Evolutionary conservation across 2,329 filamentous ascomycete species (phyloP).

Genomic region (Orbilia oligospora): DNA sequence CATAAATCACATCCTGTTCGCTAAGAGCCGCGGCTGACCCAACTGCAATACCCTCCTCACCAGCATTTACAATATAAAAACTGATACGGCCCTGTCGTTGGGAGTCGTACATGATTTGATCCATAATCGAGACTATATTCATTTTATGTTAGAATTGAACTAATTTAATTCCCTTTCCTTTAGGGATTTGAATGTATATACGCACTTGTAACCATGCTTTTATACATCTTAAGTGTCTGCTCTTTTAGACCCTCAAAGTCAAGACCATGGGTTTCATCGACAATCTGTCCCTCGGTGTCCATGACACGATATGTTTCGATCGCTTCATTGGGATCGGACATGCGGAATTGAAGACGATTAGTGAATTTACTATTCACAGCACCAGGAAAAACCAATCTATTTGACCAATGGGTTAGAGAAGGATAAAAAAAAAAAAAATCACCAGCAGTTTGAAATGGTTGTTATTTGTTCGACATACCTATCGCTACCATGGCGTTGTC

Average conservation of each 20-base stretch:
- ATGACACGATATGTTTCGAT: conserved; percentile 94
- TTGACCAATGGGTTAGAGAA: too few relatives aligned
- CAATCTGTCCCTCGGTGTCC: conserved; percentile 86
- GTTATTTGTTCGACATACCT: conserved; percentile 20
- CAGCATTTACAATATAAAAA: conserved; percentile 96
- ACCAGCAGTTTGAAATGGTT: neutral
- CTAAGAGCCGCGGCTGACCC: conserved; percentile 86
- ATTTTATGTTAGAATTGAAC: conserved; percentile 1
- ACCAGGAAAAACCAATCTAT: conserved; percentile 78
- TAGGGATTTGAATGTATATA: conserved; percentile 16
- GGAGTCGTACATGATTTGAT: conserved; percentile 97
- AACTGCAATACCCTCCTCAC: conserved; percentile 93
- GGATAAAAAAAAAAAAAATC: conserved; percentile 6
- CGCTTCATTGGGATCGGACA: conserved; percentile 78
- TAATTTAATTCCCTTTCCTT: neutral
- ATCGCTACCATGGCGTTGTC: conserved; percentile 54
- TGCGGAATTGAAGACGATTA: conserved; percentile 81
- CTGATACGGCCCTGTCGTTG: conserved; percentile 93
- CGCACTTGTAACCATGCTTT: conserved; percentile 74
- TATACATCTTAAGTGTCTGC: conserved; percentile 74
- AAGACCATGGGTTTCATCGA: conserved; percentile 79
- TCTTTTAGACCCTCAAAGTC: conserved; percentile 78
- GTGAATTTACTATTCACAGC: conserved; percentile 95
- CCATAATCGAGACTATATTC: conserved; percentile 83
- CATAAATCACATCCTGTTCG: conserved; percentile 91